Evolutionary conservation across 2,329 filamentous ascomycete species (phyloP), one percentile per base, ranked within the genome.

Genomic region (Aspergillus fructus): DNA sequence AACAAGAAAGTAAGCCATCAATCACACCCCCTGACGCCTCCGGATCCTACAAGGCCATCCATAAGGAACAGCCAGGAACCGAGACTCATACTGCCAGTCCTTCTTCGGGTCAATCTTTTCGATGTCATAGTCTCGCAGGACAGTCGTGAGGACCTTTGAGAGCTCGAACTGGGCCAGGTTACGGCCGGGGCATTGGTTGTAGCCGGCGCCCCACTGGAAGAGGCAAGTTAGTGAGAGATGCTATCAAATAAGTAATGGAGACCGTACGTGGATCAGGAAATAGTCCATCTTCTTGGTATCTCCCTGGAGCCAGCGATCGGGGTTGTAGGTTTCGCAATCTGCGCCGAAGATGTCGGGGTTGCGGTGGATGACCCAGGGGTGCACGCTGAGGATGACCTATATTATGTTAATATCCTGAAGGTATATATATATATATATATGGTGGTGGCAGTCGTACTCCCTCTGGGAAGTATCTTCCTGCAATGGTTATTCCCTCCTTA

Each of bases 161-260:
- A 76, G 56, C 61, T 77, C 69, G 34, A 76, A 59, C 43, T 70
- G 66, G 8, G 72, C 73, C 5, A 76, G 64, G 41, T 75, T 68
- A 17, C 68, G 68, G 0, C 74, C 74, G 17, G 70, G 68, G 48
- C 73, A 77, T 42, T 66, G 63, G 23, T 68, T 70, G 41, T 75
- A 75, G 7, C 76, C 73, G 5, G 69, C 69, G 21, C 73, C 73
- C 59, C 73, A 77, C 57, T 67, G 41, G 3, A 30, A 30, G 8
- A 30, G 3, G 9, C 11, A 4, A 30, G 27, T 30, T 11, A 30
- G 27, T 9, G 8, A 30, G 8, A 30, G 27, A 9, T 30, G 8
- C 9, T 30, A 30, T 9, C 1, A 9, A n/a, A 8, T 41, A 15
- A 6, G 1, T 1, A 21, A 17, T n/a, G 12, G 13, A 41, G 23